Percentiles rank a stretch among this genome's conserved stretches.
Evolutionary conservation across 2,329 filamentous ascomycete genomes (phyloP).

Genomic region (Neoarthrinium moseri): DNA sequence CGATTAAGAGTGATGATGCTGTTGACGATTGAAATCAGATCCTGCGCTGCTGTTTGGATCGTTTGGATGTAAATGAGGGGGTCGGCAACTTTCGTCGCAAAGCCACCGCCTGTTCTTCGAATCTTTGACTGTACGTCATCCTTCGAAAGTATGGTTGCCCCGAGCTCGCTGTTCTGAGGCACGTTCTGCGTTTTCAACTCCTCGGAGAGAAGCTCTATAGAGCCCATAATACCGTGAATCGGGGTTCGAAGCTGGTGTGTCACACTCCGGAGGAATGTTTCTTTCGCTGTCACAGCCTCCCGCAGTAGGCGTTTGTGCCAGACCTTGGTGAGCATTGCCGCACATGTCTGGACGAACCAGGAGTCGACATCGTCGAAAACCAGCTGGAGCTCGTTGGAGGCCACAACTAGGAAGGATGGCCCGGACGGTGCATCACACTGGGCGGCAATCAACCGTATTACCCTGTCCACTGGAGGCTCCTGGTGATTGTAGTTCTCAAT

Average conservation of each 20-base stretch:
- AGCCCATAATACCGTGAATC: conserved; percentile 43
- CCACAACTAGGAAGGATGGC: conserved; percentile 9
- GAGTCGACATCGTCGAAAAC: conserved; percentile 46
- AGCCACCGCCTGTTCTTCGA: too few species aligned
- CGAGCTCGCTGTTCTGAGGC: background rate
- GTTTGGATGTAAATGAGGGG: background rate
- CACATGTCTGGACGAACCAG: conserved; percentile 42
- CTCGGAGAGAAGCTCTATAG: conserved; percentile 15
- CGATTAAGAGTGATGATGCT: conserved; percentile 10
- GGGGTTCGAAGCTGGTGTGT: conserved; percentile 47
- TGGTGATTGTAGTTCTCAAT: conserved; percentile 6
- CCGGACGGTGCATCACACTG: conserved; percentile 3
- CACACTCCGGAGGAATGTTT: conserved; percentile 42
- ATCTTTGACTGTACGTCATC: too few species aligned
- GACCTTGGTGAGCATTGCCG: conserved; percentile 33
- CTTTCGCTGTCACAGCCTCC: conserved; percentile 41
- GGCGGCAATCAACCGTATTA: conserved; percentile 6
- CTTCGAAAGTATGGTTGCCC: too few species aligned
- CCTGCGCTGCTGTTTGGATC: conserved; percentile 7
- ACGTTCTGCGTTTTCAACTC: conserved; percentile 1
- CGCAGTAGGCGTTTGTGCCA: conserved; percentile 35
- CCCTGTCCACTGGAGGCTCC: background rate
- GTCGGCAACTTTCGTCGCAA: too few species aligned
- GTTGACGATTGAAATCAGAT: conserved; percentile 11
- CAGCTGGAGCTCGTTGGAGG: conserved; percentile 37